A percentile compares a stretch with the other conserved stretches of the same genome.
These are phyloP conservation scores for Herpomyces periplanetae DNA, from an alignment of 2,329 filamentous ascomycete genomes.

Conservation along the genomic window DNA sequence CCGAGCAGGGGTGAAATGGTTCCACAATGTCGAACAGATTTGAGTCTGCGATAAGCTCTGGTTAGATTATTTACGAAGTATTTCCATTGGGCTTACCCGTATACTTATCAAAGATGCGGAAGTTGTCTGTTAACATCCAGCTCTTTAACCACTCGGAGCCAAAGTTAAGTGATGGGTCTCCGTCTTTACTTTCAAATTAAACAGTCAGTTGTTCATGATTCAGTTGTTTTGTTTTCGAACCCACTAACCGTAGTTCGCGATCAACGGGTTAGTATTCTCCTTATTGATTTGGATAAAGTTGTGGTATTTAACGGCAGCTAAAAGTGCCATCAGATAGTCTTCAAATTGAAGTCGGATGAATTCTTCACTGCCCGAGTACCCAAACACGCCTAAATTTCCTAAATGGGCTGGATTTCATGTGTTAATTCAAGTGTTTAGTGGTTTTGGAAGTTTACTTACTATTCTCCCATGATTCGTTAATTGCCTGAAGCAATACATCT, in stretches of 20 bases:
- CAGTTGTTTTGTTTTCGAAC: slow-evolving; percentile 2
- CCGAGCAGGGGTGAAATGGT: slow-evolving; percentile 65
- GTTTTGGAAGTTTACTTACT: slow-evolving; percentile 2
- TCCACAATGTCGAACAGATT: slow-evolving; percentile 82
- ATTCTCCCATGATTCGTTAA: slow-evolving; percentile 90
- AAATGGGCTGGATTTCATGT: slow-evolving; percentile 19
- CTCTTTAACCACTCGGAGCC: slow-evolving; percentile 44
- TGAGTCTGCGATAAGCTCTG: slow-evolving; percentile 21
- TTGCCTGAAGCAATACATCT: slow-evolving; percentile 62
- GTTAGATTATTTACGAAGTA: too few relatives aligned
- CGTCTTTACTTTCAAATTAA: slow-evolving; percentile 18
- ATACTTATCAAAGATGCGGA: slow-evolving; percentile 36
- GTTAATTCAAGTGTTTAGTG: background rate
- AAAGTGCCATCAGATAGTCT: slow-evolving; percentile 60
- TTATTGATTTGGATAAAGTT: slow-evolving; percentile 17
- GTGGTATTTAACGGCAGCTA: slow-evolving; percentile 65
- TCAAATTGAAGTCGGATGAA: slow-evolving; percentile 92
- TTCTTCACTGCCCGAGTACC: slow-evolving; percentile 78
- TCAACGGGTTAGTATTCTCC: background rate
- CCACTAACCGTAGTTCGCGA: background rate
- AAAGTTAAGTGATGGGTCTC: slow-evolving; percentile 54
- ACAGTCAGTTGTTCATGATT: slow-evolving; percentile 5
- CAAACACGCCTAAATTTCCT: slow-evolving; percentile 57
- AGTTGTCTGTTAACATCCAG: slow-evolving; percentile 65
- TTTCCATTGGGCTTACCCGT: slow-evolving; percentile 6